A percentile compares a stretch with the other conserved stretches of the same genome.
These are phyloP conservation scores for Cyberlindnera mycetangii DNA, from an alignment of 805 yeast genomes.

Conservation along the genomic window DNA sequence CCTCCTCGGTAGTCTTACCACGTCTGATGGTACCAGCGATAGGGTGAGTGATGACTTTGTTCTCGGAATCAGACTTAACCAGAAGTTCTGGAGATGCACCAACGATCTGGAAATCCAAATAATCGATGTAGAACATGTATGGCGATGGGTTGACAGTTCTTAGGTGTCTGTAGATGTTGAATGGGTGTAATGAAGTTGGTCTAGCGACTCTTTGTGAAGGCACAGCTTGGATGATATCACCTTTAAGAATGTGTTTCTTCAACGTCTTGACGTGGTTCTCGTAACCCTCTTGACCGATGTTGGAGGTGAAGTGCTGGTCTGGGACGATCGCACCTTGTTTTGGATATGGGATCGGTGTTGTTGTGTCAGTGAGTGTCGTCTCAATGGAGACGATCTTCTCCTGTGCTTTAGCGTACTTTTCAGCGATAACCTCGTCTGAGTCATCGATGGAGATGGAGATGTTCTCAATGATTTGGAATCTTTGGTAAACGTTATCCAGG, in stretches of 20 bases:
- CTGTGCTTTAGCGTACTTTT: constrained; percentile 53
- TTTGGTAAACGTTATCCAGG: constrained; percentile 89
- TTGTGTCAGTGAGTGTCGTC: constrained; percentile 41
- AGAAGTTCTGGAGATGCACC: constrained; percentile 97
- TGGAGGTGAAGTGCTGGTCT: constrained; percentile 73
- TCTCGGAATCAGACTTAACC: constrained; percentile 72
- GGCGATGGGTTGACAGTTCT: constrained; percentile 98
- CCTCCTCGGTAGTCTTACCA: constrained; percentile 90
- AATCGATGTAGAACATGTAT: constrained; percentile 90
- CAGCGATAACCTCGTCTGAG: constrained; percentile 32
- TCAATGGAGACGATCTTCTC: constrained; percentile 57
- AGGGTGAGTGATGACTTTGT: constrained; percentile 88
- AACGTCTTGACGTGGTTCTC: constrained; percentile 73
- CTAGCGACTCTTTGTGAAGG: constrained; percentile 97
- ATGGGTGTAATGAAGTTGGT: constrained; percentile 93
- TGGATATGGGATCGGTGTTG: constrained; percentile 55
- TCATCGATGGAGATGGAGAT: constrained; percentile 44
- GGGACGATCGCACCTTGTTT: constrained; percentile 69
- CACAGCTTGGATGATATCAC: constrained; percentile 96
- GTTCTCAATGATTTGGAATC: constrained; percentile 88
- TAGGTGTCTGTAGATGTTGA: constrained; percentile 90
- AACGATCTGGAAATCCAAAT: constrained; percentile 86
- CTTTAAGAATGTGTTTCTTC: constrained; percentile 79
- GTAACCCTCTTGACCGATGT: constrained; percentile 92
- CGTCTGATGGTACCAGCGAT: constrained; percentile 95